Conservation (phyloP, 257 asterid species). For the Solanum gandarillasii region DNA sequence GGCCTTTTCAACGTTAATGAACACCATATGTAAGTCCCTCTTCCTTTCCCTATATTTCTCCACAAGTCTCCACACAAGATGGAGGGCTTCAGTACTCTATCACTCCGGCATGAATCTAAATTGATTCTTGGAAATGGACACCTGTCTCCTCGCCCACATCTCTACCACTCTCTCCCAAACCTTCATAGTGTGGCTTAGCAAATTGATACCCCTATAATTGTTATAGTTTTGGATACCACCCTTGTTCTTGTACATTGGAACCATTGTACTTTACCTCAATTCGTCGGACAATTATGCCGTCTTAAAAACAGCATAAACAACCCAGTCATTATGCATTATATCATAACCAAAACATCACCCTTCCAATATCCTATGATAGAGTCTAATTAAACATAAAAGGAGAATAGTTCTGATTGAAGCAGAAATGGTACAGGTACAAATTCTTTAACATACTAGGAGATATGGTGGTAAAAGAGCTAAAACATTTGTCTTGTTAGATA, state of each 20-base stretch:
- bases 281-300: background rate
- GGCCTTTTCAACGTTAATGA: too few relatives aligned
- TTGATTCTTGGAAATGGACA: background rate
- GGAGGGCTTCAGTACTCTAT: too few relatives aligned
- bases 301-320: background rate
- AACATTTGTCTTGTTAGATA: background rate
- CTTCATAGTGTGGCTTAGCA: background rate
- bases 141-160: background rate
- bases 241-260: background rate
- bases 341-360: background rate
- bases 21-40: too few relatives aligned
- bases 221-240: background rate
- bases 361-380: background rate
- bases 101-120: background rate
- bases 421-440: background rate
- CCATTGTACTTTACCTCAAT: background rate
- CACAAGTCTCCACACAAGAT: too few relatives aligned
- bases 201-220: too few relatives aligned
- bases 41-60: too few relatives aligned
- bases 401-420: background rate
- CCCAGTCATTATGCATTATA: background rate
- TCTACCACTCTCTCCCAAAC: background rate
- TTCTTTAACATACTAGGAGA: background rate
- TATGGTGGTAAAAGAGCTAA: background rate
- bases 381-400: background rate